Base-by-base conservation (phyloP, 2,329 filamentous ascomycete species). In the Coniochaeta hoffmannii region DNA sequence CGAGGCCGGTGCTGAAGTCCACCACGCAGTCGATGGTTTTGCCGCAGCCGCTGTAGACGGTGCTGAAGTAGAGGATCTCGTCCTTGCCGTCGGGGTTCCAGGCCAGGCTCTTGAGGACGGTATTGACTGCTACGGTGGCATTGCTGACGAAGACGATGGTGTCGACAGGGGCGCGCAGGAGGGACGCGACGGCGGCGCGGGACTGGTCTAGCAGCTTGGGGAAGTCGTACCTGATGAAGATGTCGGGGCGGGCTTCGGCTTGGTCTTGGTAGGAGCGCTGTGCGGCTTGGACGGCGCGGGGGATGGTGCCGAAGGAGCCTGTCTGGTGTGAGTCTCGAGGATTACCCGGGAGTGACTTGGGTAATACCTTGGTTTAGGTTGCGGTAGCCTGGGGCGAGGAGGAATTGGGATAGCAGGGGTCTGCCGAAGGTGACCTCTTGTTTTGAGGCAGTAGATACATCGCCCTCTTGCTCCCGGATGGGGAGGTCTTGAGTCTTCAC, bases 301-400 rank as follows among this genome's bases (percentile, higher is more conserved):
- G 91, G 63, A 86, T 85, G 1, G 86, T 85, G 32, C 92, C 92
- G 66, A 89, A 96, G 1, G 90, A 95, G 51, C 90, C 88, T 84
- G 62, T 66, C 53, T 53, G 30, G 35, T 26, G 32, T 50, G 54
- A 53, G 14, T 12, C 14, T n/a, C 26, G 28, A 54, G 22, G n/a
- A 22, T 4, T 4, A 41, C 36, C 12, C 36, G 5, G 4, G 41
- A 12, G n/a, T 4, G 11, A 28, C 3, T 28, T 17, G 11, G 41
- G 24, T n/a, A n/a, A 41, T 72, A 89, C 88, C 89, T 66, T 95
- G 87, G 68, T 95, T 95, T 54, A 95, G 73, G 65, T 90, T 91
- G 53, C 75, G 77, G 68, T 83, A 90, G n/a, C 75, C 74, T 0
- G 81, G 76, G 50, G 84, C 81, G 57, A 92, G 82, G n/a, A 83